These are phyloP conservation scores for Dendrobium huoshanense DNA, from an alignment of 106 monocot species.

Conservation along the genomic window DNA sequence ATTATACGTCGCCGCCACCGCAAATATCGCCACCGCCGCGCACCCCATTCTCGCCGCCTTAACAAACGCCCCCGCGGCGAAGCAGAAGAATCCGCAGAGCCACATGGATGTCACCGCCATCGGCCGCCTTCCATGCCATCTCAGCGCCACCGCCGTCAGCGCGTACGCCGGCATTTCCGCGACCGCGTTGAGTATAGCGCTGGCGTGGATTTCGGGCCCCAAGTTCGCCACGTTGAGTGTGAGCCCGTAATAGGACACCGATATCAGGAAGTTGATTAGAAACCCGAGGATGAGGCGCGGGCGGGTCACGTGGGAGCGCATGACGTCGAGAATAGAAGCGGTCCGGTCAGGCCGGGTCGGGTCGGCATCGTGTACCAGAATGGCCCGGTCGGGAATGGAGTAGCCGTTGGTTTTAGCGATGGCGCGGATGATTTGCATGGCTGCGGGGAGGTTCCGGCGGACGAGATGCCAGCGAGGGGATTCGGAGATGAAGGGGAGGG, in stretches of 20 bases:
- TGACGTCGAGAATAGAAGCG: slow-evolving; percentile 10
- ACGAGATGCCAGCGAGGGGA: slow-evolving; percentile 94
- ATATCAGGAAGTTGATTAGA: slow-evolving; percentile 11
- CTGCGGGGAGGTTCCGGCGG: slow-evolving; percentile 26
- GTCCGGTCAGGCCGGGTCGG: background rate
- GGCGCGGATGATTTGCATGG: slow-evolving; percentile 42
- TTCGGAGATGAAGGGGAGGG: slow-evolving; percentile 74
- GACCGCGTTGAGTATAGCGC: slow-evolving; percentile 16
- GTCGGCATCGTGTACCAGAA: slow-evolving; percentile 32
- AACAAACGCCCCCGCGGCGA: background rate
- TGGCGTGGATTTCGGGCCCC: slow-evolving; percentile 4
- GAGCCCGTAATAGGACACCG: slow-evolving; percentile 21
- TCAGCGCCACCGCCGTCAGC: slow-evolving; percentile 9
- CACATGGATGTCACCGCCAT: background rate
- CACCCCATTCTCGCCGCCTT: slow-evolving; percentile 22
- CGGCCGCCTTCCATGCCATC: slow-evolving; percentile 12
- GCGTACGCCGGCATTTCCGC: slow-evolving; percentile 25
- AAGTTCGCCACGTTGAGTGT: slow-evolving; percentile 17
- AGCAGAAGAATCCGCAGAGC: slow-evolving; percentile 12
- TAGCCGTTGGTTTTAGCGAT: slow-evolving; percentile 43
- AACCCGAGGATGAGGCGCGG: slow-evolving; percentile 9
- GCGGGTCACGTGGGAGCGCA: slow-evolving; percentile 4
- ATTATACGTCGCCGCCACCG: slow-evolving; percentile 34
- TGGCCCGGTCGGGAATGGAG: slow-evolving; percentile 23
- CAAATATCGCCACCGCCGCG: slow-evolving; percentile 34